These are phyloP conservation scores for Cladosporium sp. DNA, from an alignment of 2,329 filamentous ascomycete species.

Conservation along the genomic window DNA sequence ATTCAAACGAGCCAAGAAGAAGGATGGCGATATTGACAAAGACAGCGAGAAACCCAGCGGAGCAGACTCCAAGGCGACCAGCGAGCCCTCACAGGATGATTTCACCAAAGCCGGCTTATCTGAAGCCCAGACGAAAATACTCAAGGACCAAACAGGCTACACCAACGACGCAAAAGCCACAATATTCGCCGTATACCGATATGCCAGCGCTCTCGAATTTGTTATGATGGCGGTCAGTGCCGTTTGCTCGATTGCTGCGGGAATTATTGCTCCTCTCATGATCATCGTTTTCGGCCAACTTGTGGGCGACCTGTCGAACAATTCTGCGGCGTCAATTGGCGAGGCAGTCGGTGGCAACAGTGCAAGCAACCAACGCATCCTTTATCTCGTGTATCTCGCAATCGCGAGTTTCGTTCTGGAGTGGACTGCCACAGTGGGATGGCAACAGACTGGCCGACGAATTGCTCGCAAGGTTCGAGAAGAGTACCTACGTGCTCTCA, in stretches of 20 bases:
- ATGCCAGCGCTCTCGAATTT: constrained; percentile 5
- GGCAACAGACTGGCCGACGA: constrained; percentile 54
- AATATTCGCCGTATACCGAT: constrained; percentile 17
- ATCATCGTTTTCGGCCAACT: constrained; percentile 49
- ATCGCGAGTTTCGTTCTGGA: constrained; percentile 48
- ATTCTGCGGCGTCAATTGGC: constrained; percentile 53
- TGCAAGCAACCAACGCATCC: constrained; percentile 45
- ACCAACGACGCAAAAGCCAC: constrained; percentile 13
- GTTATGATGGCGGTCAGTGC: constrained; percentile 32
- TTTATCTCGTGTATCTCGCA: constrained; percentile 49
- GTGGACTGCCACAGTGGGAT: constrained; percentile 49
- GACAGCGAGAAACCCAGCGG: neutral
- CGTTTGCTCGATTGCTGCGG: constrained; percentile 42
- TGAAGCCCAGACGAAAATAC: constrained; percentile 19
- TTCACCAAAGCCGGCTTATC: constrained; percentile 11
- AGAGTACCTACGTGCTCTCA: constrained; percentile 48
- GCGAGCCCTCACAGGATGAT: constrained; percentile 8
- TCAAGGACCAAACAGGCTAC: constrained; percentile 18
- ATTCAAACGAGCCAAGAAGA: constrained; percentile 11
- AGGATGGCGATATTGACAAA: neutral
- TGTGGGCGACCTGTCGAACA: constrained; percentile 46
- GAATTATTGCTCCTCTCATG: constrained; percentile 45
- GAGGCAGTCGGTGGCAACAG: constrained; percentile 31
- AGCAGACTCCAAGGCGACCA: neutral
- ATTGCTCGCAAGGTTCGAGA: constrained; percentile 51